Evolutionary conservation across 306 rosid genomes (phyloP), one percentile per base, ranked within the genome.

Genomic region (Trichosanthes truncata): DNA sequence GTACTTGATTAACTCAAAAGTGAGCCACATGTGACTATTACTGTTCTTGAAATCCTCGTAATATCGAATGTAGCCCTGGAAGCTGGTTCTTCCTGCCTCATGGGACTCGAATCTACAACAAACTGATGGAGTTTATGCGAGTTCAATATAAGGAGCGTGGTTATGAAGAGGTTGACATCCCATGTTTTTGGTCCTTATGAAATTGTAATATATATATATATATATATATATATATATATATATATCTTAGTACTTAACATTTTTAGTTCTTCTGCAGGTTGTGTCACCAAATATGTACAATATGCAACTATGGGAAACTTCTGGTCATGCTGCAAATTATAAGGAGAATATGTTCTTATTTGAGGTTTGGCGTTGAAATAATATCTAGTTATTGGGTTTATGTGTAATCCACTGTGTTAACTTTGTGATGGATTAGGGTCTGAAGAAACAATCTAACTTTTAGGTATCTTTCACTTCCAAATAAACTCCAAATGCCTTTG

Each of bases 71-170:
- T 87, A 94, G 97, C 79, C 98, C 98, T 15, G 98, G 98, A 85
- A 92, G 98, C 82, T 94, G 98, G 98, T 94, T 94, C 88, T 94
- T 94, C 79, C 97, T 94, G 60, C 97, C 98, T 45, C 90, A 81
- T 80, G 98, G 98, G 33, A 57, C 97, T 63, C 90, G 92, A 65
- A 81, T 94, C 75, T 94, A 94, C 88, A 92, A 87, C 87, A 94
- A 88, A 84, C 78, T 94, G 23, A 89, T 88, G 91, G 87, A 84
- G 2, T 94, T 94, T 80, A 91, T 94, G 80, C 82, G 89, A 51
- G 84, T 84, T 83, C 96, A 89, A 81, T 94, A 94, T 83, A 89
- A 88, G 84, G 89, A 87, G 75, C 86, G 97, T 83, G 97, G 98
- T 60, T 94, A 92, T 89, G 92, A 89, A 80, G 98, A 94, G 98